Conservation (phyloP, 805 yeast genomes). For the Monosporozyma servazzii region DNA sequence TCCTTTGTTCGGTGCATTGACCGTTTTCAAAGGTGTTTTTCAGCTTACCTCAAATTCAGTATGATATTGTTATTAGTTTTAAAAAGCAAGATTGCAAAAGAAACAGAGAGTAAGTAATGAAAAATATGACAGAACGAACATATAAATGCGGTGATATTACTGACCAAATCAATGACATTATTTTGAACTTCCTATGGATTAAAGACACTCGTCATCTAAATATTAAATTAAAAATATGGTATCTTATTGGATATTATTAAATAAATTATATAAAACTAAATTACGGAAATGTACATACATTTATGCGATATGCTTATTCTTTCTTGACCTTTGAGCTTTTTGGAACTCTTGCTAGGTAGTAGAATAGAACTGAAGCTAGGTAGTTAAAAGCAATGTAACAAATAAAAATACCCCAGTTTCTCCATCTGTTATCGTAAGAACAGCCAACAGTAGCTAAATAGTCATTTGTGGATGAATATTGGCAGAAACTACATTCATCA, state of each 20-base stretch:
- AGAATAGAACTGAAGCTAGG: constrained; percentile 34
- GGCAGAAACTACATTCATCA: constrained; percentile 48
- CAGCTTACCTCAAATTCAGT: too few species aligned
- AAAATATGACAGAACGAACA: too few species aligned
- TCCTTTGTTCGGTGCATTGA: too few species aligned
- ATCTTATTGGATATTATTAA: not conserved
- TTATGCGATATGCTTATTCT: not conserved
- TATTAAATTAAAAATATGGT: not conserved
- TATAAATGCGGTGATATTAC: too few species aligned
- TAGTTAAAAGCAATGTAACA: constrained; percentile 41
- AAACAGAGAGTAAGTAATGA: too few species aligned
- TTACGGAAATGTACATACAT: not conserved
- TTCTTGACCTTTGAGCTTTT: constrained; percentile 30
- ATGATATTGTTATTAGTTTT: too few species aligned
- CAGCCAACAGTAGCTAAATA: constrained; percentile 43
- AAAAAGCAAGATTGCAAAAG: too few species aligned
- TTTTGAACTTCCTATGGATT: too few species aligned
- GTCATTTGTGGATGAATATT: constrained; percentile 44
- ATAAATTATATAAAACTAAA: not conserved
- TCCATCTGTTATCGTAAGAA: constrained; percentile 37
- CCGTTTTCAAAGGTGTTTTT: too few species aligned
- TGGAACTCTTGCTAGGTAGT: constrained; percentile 71
- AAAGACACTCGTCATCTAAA: not conserved
- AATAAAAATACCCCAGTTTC: constrained; percentile 50
- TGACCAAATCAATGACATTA: not conserved